Conservation (phyloP, 805 yeast species). For the Yarrowia keelungensis region DNA sequence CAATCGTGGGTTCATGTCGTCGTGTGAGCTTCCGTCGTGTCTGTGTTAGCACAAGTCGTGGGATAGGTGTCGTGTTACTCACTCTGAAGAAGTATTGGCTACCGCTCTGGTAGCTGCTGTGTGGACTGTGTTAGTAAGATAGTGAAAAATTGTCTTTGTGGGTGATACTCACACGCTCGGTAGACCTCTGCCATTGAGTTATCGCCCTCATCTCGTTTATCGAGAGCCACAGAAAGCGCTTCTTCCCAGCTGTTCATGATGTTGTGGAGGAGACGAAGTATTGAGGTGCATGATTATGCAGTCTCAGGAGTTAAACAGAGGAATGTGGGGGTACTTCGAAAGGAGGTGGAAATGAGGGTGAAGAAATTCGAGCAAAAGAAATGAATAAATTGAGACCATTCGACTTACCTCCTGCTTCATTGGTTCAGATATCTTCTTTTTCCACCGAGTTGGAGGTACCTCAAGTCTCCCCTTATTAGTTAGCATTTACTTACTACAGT, state of each 20-base stretch:
- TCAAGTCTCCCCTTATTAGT: no score
- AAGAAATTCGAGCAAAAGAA: no score
- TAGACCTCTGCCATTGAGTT: slow-evolving; percentile 20
- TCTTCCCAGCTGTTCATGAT: slow-evolving; percentile 36
- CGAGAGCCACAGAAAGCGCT: slow-evolving; percentile 5
- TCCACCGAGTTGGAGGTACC: no score
- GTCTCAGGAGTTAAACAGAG: background rate
- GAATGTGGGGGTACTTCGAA: no score
- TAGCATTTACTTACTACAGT: no score
- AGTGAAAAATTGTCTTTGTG: background rate
- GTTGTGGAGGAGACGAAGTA: slow-evolving; percentile 3
- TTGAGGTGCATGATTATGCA: slow-evolving; percentile 21
- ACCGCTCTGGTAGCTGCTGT: slow-evolving; percentile 24
- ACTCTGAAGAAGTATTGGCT: slow-evolving; percentile 2
- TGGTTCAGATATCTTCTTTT: no score
- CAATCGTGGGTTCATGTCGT: slow-evolving; percentile 14
- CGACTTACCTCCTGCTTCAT: no score
- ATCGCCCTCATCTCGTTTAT: slow-evolving; percentile 16
- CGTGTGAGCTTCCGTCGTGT: background rate
- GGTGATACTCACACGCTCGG: slow-evolving; percentile 23
- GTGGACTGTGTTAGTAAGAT: slow-evolving; percentile 23
- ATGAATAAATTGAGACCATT: no score
- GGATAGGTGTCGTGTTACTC: background rate
- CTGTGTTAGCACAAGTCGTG: slow-evolving; percentile 8
- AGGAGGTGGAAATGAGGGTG: no score